These are phyloP conservation scores for Candida peoriensis DNA, from an alignment of 805 yeast species.

Conservation along the genomic window DNA sequence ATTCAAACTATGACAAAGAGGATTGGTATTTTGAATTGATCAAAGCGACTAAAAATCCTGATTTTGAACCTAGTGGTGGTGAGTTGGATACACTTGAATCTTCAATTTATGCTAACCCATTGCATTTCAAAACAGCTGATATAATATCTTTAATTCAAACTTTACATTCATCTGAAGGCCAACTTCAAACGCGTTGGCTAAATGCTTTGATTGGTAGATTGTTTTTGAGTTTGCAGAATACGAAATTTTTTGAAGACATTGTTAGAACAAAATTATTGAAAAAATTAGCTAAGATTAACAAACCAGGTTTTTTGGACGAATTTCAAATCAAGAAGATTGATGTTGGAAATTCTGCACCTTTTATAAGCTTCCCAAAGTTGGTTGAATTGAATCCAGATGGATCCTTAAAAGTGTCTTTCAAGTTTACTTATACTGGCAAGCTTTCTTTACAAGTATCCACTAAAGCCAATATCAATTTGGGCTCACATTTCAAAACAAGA, in stretches of 20 bases:
- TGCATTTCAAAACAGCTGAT: constrained; percentile 66
- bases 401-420: constrained; percentile 51
- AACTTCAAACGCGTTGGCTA: constrained; percentile 81
- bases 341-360: constrained; percentile 80
- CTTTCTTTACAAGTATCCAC: constrained; percentile 75
- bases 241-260: constrained; percentile 56
- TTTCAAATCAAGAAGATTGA: constrained; percentile 66
- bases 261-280: constrained; percentile 57
- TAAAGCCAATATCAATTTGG: constrained; percentile 68
- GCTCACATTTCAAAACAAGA: constrained; percentile 64
- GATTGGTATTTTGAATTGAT: constrained; percentile 88
- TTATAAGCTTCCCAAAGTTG: constrained; percentile 66
- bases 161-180: constrained; percentile 78
- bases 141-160: constrained; percentile 70
- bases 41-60: constrained; percentile 58
- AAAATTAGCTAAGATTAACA: constrained; percentile 73
- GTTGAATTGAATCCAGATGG: constrained; percentile 78
- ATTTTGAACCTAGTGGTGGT: constrained; percentile 12
- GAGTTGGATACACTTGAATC: constrained; percentile 46
- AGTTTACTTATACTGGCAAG: constrained; percentile 71
- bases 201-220: constrained; percentile 84
- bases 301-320: constrained; percentile 85
- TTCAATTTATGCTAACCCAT: constrained; percentile 59
- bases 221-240: constrained; percentile 70
- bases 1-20: constrained; percentile 78